Conservation (phyloP, 1,284 basidiomycete genomes). For the Ustilago loliicola region DNA sequence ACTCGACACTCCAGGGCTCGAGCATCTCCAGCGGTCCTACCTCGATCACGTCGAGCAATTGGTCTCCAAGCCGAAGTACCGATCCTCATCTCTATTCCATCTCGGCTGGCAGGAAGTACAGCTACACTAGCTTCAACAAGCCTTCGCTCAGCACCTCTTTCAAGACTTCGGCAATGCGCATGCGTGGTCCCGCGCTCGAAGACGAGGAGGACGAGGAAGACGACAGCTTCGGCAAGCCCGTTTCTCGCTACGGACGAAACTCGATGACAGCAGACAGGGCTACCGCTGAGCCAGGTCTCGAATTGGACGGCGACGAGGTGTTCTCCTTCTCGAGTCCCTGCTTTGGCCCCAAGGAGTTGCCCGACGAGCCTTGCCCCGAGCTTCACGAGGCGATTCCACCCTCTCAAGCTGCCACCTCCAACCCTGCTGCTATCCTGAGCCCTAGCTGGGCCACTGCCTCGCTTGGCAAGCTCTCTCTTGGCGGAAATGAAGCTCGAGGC, state of each 20-base stretch:
- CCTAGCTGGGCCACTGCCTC: conserved; percentile 58
- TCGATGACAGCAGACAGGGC: conserved; percentile 29
- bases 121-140: conserved; percentile 50
- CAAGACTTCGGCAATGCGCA: conserved; percentile 63
- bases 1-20: conserved; percentile 47
- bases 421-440: conserved; percentile 49
- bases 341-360: conserved; percentile 58
- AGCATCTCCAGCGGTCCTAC: conserved; percentile 56
- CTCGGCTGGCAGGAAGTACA: conserved; percentile 53
- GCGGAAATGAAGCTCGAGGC: conserved; percentile 42
- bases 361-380: conserved; percentile 49
- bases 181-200: conserved; percentile 43
- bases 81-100: conserved; percentile 58
- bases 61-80: conserved; percentile 53
- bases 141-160: conserved; percentile 64
- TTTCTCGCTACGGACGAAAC: conserved; percentile 23
- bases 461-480: conserved; percentile 55
- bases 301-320: conserved; percentile 59
- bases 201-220: conserved; percentile 56
- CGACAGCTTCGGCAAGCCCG: conserved; percentile 52
- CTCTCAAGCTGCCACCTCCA: conserved; percentile 24
- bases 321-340: conserved; percentile 64
- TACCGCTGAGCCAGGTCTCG: conserved; percentile 39
- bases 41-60: conserved; percentile 52
- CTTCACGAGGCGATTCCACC: conserved; percentile 44